Conservation (phyloP, 768 basidiomycete genomes). For the Pholiota microspora region DNA sequence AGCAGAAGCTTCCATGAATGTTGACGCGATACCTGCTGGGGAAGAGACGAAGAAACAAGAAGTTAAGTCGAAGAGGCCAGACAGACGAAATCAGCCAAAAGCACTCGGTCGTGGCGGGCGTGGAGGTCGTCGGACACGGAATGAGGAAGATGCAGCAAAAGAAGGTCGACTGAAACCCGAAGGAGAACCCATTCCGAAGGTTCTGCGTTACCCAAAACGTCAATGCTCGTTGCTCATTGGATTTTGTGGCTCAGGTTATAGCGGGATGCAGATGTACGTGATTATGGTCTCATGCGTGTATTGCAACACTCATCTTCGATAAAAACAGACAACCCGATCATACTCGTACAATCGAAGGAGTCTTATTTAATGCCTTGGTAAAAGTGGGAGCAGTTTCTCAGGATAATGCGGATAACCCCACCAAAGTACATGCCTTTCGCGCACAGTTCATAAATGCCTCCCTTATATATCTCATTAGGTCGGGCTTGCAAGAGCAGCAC, state of each 20-base stretch:
- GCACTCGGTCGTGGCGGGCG: conserved; percentile 41
- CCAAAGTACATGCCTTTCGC: conserved; percentile 61
- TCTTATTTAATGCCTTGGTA: conserved; percentile 83
- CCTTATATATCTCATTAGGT: conserved; percentile 48
- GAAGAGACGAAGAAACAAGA: background rate
- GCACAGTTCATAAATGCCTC: background rate
- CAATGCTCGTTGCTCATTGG: conserved; percentile 84
- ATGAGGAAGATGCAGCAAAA: conserved; percentile 25
- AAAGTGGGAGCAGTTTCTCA: conserved; percentile 90
- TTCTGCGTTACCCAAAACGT: conserved; percentile 73
- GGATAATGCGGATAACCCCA: conserved; percentile 89
- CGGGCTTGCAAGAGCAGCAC: conserved; percentile 80
- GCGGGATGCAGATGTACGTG: conserved; percentile 98
- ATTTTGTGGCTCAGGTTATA: conserved; percentile 89
- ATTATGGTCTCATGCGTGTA: no score
- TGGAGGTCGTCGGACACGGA: conserved; percentile 42
- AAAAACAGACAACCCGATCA: conserved; percentile 60
- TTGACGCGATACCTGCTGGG: background rate
- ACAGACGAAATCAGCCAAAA: conserved; percentile 19
- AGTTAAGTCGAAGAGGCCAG: conserved; percentile 6
- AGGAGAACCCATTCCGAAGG: conserved; percentile 36
- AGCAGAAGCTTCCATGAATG: background rate
- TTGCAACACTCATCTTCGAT: background rate
- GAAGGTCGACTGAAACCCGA: conserved; percentile 19
- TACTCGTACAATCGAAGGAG: conserved; percentile 83